Base-by-base conservation (phyloP, 2,329 filamentous ascomycete genomes). In the Coleophoma cylindrospora region DNA sequence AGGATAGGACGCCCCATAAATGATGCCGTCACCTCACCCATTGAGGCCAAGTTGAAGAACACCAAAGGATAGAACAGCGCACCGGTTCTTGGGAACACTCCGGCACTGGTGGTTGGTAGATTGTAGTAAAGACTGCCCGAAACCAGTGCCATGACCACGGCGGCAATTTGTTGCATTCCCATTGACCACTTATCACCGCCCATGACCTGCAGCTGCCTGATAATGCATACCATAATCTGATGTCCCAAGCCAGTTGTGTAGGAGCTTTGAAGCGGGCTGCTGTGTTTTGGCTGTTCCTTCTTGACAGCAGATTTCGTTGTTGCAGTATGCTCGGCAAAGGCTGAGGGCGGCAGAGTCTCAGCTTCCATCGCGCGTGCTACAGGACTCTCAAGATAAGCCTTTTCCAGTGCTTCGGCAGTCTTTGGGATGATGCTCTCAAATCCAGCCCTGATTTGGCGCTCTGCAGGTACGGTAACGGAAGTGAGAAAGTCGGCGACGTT, bases 401-500 rank as follows among this genome's bases (percentile, higher is more conserved):
- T 65, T 58, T 84, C 80, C 2, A 92, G 76, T 34, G 89, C 87
- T 45, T 80, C 76, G 0, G 87, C 71, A 0, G 84, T 87, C 60
- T 84, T 86, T 0, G 88, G 89, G 1, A 84, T 80, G 3, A 76
- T 79, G 9, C 76, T 71, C 59, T 91, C 83, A 56, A 75, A 84
- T 1, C 85, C 86, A 0, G 74, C 38, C 34, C 32, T 38, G n/a
- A 84, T 80, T 32, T 75, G 70, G 21, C 84, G 74, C 58, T 86
- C 83, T 2, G 77, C 77, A 3, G 77, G 74, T 54, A 87, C 83
- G 1, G 83, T 86, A 8, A 87, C 73, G 0, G 81, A 81, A 2
- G 84, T 87, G 36, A 88, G 66, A 66, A 87, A 88, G 61, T 88
- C 85, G 6, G 84, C 81, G 2, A 82, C 81, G 4, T 83, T 87